These are phyloP conservation scores for Rhynchosporium secalis DNA, from an alignment of 2,329 filamentous ascomycete genomes.

Conservation along the genomic window DNA sequence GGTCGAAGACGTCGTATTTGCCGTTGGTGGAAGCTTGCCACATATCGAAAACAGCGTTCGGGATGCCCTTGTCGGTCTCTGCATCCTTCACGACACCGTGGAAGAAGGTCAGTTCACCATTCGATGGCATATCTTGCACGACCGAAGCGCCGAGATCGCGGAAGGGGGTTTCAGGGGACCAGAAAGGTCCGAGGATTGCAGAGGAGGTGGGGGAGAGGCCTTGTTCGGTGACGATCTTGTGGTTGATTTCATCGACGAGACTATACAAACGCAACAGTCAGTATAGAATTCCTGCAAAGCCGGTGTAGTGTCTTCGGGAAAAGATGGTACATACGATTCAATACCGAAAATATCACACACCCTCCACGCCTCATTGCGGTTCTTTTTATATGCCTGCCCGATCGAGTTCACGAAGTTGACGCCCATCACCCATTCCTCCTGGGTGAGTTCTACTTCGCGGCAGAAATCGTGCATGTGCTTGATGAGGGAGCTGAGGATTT, in stretches of 20 bases:
- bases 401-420: slow-evolving; percentile 75
- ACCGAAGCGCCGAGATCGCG: slow-evolving; percentile 71
- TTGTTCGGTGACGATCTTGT: slow-evolving; percentile 31
- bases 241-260: slow-evolving; percentile 57
- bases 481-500: slow-evolving; percentile 64
- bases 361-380: slow-evolving; percentile 72
- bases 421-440: slow-evolving; percentile 75
- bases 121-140: slow-evolving; percentile 47
- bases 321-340: slow-evolving; percentile 58
- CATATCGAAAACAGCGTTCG: slow-evolving; percentile 59
- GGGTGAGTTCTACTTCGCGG: slow-evolving; percentile 73
- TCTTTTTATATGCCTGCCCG: slow-evolving; percentile 64
- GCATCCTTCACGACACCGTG: slow-evolving; percentile 55
- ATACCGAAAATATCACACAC: slow-evolving; percentile 73
- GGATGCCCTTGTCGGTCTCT: slow-evolving; percentile 29
- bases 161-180: slow-evolving; percentile 69
- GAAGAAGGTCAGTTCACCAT: slow-evolving; percentile 58
- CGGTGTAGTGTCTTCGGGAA: not conserved
- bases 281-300: not conserved
- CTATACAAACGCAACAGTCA: slow-evolving; percentile 40
- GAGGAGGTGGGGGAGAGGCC: slow-evolving; percentile 48
- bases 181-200: slow-evolving; percentile 84
- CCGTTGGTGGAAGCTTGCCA: slow-evolving; percentile 64
- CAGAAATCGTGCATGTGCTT: slow-evolving; percentile 76
- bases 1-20: slow-evolving; percentile 61